Evolutionary conservation across 345 rosid species (phyloP), one percentile per base, ranked within the genome.

Genomic region (Populus tremula): DNA sequence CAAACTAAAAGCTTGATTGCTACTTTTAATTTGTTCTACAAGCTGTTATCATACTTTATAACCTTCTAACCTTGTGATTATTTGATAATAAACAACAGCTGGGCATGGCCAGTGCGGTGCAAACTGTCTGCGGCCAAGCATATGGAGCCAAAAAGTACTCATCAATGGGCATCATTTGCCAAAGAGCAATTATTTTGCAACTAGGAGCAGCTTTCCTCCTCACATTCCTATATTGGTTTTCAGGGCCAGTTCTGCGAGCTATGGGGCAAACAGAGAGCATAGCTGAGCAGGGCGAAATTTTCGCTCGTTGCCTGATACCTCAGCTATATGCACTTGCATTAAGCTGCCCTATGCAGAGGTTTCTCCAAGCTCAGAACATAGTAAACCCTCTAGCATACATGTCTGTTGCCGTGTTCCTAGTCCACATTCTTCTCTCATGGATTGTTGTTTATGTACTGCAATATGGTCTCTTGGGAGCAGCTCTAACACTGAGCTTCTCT

Each of bases 71-170:
- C 8, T 54, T 1, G n/a, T 4, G 50, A 45, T 45, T 45, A 11
- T 45, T 12, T n/a, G 12, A 59, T 59, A 59, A 59, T 56, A 3
- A 59, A 59, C 81, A 59, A 59, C 81, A 95, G 99, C 75, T 92
- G 82, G 98, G 98, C 33, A 95, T 95, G 99, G 97, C 99, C 1
- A 93, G 98, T 70, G 99, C 99, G 12, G 99, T 93, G 47, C 99
- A 95, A 63, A 95, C 99, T 0, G 91, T 95, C 17, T 95, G 98
- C 77, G 99, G 99, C 5, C 98, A 93, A 88, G 99, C 99, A 6
- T 95, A 90, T 38, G 98, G 99, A 4, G 99, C 97, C 1, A 84
- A 84, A 66, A 89, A 87, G 70, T 88, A 91, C 77, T 65, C 92
- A 8, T 82, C 92, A 53, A 90, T 92, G 97, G 99, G 99, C 43